Base-by-base conservation (phyloP, 495 filamentous ascomycete species). In the Aspergillus baeticus region DNA sequence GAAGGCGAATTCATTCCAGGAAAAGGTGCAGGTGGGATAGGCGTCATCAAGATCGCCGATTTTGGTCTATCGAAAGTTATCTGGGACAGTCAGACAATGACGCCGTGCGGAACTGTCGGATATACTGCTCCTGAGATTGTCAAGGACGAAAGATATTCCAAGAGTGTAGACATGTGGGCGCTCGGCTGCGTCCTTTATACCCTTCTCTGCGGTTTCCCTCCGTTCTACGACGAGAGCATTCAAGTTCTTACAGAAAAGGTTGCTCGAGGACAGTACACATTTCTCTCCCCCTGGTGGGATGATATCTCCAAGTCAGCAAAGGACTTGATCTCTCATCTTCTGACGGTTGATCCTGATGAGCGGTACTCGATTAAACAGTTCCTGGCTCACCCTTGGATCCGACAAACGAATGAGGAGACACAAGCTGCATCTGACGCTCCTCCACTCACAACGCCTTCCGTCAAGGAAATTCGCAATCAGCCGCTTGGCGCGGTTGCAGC, bases 111-210 rank as follows among this genome's bases (percentile, higher is more conserved):
- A 31, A 98, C 94, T 3, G 94, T 98, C 51, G 94, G 94, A 29
- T 98, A 98, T 70, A 98, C 94, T 14, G 94, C 94, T n/a, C 94
- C 94, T 5, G 94, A 98, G 70, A 98, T 98, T 47, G 94, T 98
- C 50, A 98, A 98, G 73, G 94, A 98, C 73, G 94, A 98, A 69
- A 85, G 93, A 35, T 98, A 98, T 65, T 98, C 94, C 6, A 98
- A 98, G 77, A 92, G 91, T 63, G 94, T 98, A 37, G 94, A 98
- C 60, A 98, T 98, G 94, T 98, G 94, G 94, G 94, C 94, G 11
- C 72, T 98, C 35, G 94, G 94, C 10, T 98, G 94, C 72, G 94
- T 98, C 7, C 82, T 98, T 15, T 98, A 98, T 72, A 98, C 94
- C 0, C 77, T 98, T 5, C 84, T 98, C 21, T 98, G 94, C 63